phyloP scores from a whole-genome alignment of 2,329 filamentous ascomycete genomes.

The Sphaerulina musiva region DNA sequence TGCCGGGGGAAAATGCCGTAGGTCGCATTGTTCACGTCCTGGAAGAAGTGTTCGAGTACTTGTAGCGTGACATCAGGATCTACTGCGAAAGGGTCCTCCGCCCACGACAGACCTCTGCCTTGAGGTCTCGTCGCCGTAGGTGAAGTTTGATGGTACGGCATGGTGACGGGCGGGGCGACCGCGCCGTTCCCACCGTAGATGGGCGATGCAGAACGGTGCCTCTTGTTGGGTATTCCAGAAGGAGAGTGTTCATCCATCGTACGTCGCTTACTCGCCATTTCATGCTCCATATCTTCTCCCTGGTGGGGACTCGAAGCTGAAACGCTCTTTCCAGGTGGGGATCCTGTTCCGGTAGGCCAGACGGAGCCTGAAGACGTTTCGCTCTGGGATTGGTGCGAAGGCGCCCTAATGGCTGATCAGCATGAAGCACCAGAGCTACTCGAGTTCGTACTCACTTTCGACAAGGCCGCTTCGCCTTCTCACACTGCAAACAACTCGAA shows the following conservation, averaged over 20 bases:
- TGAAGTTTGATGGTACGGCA: slow-evolving; percentile 21
- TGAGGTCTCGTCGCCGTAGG: slow-evolving; percentile 21
- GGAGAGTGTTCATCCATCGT: slow-evolving; percentile 24
- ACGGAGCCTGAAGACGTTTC: slow-evolving; percentile 20
- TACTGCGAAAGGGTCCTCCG: slow-evolving; percentile 49
- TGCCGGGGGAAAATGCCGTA: slow-evolving; percentile 52
- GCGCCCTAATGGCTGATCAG: slow-evolving; percentile 25
- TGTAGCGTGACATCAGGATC: slow-evolving; percentile 47
- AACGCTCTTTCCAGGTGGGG: slow-evolving; percentile 21
- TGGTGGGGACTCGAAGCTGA: slow-evolving; percentile 16
- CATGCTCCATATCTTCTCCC: slow-evolving; percentile 19
- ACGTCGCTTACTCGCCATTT: slow-evolving; percentile 26
- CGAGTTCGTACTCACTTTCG: slow-evolving; percentile 55
- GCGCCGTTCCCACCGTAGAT: slow-evolving; percentile 10
- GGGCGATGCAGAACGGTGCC: slow-evolving; percentile 30
- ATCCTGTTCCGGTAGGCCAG: slow-evolving; percentile 23
- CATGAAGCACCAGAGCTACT: not conserved
- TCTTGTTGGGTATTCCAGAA: slow-evolving; percentile 23
- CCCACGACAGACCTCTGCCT: slow-evolving; percentile 37
- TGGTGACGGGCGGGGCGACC: not conserved
- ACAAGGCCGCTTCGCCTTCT: slow-evolving; percentile 82
- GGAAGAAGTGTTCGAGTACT: slow-evolving; percentile 52
- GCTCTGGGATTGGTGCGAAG: slow-evolving; percentile 23
- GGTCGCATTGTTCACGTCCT: slow-evolving; percentile 49
- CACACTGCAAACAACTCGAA: slow-evolving; percentile 82